Base-by-base conservation (phyloP, 495 filamentous ascomycete genomes). In the Usnea hakonensis region DNA sequence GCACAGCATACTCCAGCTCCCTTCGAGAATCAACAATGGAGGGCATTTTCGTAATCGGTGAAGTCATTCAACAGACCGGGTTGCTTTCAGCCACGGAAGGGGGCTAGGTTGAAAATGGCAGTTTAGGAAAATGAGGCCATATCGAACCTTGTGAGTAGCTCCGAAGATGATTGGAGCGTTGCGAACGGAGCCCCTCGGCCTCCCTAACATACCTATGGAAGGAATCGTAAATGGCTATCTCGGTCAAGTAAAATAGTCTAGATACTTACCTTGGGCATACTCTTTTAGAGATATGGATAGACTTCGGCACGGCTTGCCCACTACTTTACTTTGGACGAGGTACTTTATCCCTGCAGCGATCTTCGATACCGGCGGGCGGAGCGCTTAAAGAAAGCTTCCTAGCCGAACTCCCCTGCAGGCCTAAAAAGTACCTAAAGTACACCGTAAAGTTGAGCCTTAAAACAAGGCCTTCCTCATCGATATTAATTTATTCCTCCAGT, bases 1-100 rank as follows among this genome's bases (percentile, higher is more conserved):
- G 67, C 36, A 62, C 67, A n/a, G 67, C 61, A 57, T 57, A 58
- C 9, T 60, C 67, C 33, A 64, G 38, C 50, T 68, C 66, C 35
- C 36, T 55, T 36, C 60, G 50, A 38, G 59, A 32, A 44, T 60
- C 55, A 30, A 55, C 19, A 5, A 57, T 44, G 11, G 58, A 64
- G 28, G 65, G 65, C 65, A 67, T 67, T 23, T 19, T 55, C 36
- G 32, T 11, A 13, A 26, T 17, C 13, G 13, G 13, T 32, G 37
- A 37, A 17, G 0, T 9, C 19, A 33, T 37, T 19, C 55, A 43
- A 41, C 33, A 35, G 13, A 21, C 4, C 19, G 21, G 44, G 37
- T 38, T 54, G 14, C 52, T 30, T 54, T 55, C 38, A 55, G 28
- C 19, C 21, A 16, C 14, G 16, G 55, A 32, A 23, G 4, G 37